Conservation (phyloP, 768 basidiomycete genomes). For the Xerocomus potaroensis region DNA sequence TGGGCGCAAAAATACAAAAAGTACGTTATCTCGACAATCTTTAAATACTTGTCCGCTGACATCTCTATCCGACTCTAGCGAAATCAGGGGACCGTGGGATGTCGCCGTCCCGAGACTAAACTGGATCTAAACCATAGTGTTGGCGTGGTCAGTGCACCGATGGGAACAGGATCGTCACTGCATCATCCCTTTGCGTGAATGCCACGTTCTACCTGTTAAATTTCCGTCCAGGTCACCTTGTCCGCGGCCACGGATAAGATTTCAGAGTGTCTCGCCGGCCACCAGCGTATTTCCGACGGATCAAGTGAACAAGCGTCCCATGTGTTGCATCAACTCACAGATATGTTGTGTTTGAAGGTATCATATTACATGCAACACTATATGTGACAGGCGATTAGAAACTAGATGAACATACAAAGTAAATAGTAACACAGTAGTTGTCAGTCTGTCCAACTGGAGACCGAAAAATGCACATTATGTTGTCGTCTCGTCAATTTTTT, state of each 20-base stretch:
- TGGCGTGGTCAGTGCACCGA: constrained; percentile 24
- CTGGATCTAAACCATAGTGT: constrained; percentile 27
- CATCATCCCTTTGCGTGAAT: constrained; percentile 12
- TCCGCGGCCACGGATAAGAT: constrained; percentile 23
- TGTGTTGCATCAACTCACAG: constrained; percentile 6
- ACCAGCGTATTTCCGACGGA: constrained; percentile 11
- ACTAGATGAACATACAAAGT: constrained; percentile 30
- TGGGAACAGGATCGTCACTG: constrained; percentile 26
- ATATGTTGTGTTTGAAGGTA: constrained; percentile 29
- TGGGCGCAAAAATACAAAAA: constrained; percentile 91
- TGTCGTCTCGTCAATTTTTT: constrained; percentile 21
- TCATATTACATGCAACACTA: constrained; percentile 38
- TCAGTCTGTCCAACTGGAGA: constrained; percentile 23
- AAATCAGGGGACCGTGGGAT: constrained; percentile 89
- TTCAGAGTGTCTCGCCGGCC: background rate
- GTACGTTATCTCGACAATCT: constrained; percentile 37
- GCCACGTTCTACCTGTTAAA: constrained; percentile 16
- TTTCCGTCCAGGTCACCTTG: constrained; percentile 23
- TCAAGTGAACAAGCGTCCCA: constrained; percentile 4
- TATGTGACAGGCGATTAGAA: constrained; percentile 31
- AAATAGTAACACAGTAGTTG: constrained; percentile 30
- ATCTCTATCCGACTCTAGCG: constrained; percentile 45
- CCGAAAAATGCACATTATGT: constrained; percentile 27
- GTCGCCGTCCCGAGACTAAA: constrained; percentile 74
- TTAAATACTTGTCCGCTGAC: constrained; percentile 11